A percentile compares a stretch with the other conserved stretches of the same genome.
phyloP scores from a whole-genome alignment of 2,329 filamentous ascomycete species.

The Waltergamsia citrina region DNA sequence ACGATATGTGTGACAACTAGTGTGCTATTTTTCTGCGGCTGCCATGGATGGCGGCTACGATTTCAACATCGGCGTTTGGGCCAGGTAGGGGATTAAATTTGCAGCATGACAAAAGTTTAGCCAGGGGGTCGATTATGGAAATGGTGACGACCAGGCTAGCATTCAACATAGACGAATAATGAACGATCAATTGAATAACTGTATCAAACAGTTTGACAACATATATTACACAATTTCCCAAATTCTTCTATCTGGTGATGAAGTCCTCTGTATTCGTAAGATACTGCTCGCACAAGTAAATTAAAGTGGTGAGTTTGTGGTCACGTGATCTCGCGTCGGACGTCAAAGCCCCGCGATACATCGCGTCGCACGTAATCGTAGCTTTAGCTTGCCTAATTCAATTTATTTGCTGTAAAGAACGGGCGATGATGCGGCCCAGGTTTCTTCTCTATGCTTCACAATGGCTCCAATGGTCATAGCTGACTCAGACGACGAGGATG shows the following conservation, averaged over 20 bases:
- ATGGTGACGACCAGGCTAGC: conserved; percentile 19
- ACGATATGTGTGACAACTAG: conserved; percentile 18
- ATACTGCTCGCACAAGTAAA: no score
- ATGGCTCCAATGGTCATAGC: conserved; percentile 21
- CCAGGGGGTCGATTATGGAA: conserved; percentile 10
- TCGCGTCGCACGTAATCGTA: neutral
- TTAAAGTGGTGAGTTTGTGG: neutral
- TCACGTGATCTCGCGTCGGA: conserved; percentile 4
- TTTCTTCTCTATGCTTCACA: neutral
- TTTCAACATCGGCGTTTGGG: conserved; percentile 51
- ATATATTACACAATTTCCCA: no score
- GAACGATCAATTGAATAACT: no score
- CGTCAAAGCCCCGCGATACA: no score
- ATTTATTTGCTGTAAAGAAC: neutral
- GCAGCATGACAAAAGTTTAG: conserved; percentile 25
- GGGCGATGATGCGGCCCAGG: neutral
- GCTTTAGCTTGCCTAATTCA: neutral
- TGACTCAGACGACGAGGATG: conserved; percentile 29
- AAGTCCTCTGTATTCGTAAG: neutral
- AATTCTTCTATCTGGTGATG: neutral
- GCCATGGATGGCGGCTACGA: conserved; percentile 33
- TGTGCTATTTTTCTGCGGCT: conserved; percentile 21
- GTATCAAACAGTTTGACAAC: no score
- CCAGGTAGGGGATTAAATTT: conserved; percentile 24
- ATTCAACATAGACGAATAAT: conserved; percentile 30